Base-by-base conservation (phyloP, 805 yeast species). In the Nematodospora valgi region DNA sequence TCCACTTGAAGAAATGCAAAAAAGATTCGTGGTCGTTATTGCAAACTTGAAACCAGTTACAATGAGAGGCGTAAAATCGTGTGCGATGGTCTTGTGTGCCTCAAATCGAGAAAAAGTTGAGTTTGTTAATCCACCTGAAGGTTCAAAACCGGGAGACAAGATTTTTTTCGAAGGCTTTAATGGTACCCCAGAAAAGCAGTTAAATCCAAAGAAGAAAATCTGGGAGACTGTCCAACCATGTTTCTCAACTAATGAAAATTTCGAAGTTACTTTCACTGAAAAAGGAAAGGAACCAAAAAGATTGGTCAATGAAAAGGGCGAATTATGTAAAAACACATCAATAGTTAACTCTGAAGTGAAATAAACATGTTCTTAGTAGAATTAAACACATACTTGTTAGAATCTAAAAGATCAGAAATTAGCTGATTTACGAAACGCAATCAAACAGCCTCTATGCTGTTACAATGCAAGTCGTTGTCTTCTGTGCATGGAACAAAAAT, bases 141-240 rank as follows among this genome's bases (percentile, higher is more conserved):
- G 88, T 12, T 78, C 96, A 28, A 76, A 86, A 67, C 80, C 98
- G 9, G 99, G 99, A 64, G 98, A 93, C 64, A 89, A 88, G 72
- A 74, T 93, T 44, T 91, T 86, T 77, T 93, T 93, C 54, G 96
- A 88, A 67, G 94, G 87, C 39, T 88, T 70, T 61, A 83, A 87
- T 54, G 86, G 87, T 47, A 80, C 77, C 37, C 98, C 98, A 47
- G 94, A 88, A 65, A 78, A 86, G 54, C 91, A 81, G 56, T 72
- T 93, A 64, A 91, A 91, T 70, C 98, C 98, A 52, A 93, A 93
- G 82, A 93, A 93, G 84, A 93, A 93, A 76, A 72, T 89, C 44
- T 93, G 96, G 94, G 98, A 93, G 74, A 76, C 89, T 35, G 71
- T 85, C 46, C 98, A 93, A 73, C 98, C 97, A 34, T 72, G 74